Conservation (phyloP, 2,329 filamentous ascomycete genomes). For the Lachnellula arida region DNA sequence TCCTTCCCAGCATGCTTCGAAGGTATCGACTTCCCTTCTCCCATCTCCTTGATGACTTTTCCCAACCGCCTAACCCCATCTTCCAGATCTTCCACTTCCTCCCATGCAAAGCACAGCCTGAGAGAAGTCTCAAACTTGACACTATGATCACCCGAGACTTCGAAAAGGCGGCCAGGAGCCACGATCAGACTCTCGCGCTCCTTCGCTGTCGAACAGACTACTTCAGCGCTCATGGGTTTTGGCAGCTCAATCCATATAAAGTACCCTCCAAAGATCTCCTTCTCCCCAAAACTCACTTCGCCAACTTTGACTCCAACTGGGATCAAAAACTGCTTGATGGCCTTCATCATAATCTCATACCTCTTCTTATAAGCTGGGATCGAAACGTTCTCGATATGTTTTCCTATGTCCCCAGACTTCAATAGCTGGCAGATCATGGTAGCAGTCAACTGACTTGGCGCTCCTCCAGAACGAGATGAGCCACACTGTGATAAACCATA, state of each 20-base stretch:
- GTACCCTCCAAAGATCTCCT: slow-evolving; percentile 67
- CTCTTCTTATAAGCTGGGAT: slow-evolving; percentile 44
- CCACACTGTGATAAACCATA: slow-evolving; percentile 50
- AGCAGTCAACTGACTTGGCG: slow-evolving; percentile 51
- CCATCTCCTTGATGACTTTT: slow-evolving; percentile 36
- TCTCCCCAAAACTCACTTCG: slow-evolving; percentile 38
- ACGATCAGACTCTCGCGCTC: slow-evolving; percentile 63
- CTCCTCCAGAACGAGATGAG: slow-evolving; percentile 52
- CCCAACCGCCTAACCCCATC: slow-evolving; percentile 65
- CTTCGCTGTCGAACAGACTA: slow-evolving; percentile 53
- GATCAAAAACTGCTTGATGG: slow-evolving; percentile 54
- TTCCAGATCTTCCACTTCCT: slow-evolving; percentile 57
- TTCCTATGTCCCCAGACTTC: slow-evolving; percentile 38
- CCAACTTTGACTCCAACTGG: slow-evolving; percentile 54
- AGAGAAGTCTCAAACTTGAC: slow-evolving; percentile 55
- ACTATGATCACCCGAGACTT: slow-evolving; percentile 54
- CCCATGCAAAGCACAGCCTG: slow-evolving; percentile 69
- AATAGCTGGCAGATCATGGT: slow-evolving; percentile 48
- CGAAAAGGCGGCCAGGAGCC: slow-evolving; percentile 65
- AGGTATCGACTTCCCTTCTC: slow-evolving; percentile 1
- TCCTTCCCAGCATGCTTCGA: background rate
- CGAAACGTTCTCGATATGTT: slow-evolving; percentile 39
- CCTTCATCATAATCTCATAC: slow-evolving; percentile 49
- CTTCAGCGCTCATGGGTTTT: slow-evolving; percentile 43
- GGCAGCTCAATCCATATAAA: slow-evolving; percentile 77